These are phyloP conservation scores for Sporodiniella umbellata DNA, from an alignment of 371 early-diverging fungal genomes.

Conservation along the genomic window DNA sequence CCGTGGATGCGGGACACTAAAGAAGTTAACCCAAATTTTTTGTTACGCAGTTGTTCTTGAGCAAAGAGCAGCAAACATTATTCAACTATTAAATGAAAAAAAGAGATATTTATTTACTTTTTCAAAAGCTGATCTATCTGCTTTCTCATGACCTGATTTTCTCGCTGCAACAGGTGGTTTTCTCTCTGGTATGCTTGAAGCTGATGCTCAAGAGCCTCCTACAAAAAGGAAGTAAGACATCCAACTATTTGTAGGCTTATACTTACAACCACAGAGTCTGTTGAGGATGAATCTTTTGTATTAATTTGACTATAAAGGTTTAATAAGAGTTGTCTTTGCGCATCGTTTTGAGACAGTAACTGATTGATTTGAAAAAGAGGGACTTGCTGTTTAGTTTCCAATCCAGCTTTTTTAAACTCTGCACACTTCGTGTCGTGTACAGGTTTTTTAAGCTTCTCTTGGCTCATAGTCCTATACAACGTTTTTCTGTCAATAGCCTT, in stretches of 20 bases:
- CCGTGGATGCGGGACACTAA: constrained; percentile 49
- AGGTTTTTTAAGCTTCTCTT: constrained; percentile 14
- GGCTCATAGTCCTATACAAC: constrained; percentile 19
- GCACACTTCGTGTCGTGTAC: constrained; percentile 2
- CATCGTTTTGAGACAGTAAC: constrained; percentile 31
- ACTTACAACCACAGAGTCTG: too few relatives aligned
- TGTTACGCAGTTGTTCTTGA: constrained; percentile 9
- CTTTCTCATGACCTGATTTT: constrained; percentile 50
- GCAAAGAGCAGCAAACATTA: neutral
- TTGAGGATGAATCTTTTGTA: neutral
- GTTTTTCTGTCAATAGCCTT: constrained; percentile 2
- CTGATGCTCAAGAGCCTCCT: constrained; percentile 40
- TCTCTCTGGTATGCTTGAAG: constrained; percentile 44
- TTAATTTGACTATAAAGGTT: constrained; percentile 15
- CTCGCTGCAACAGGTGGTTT: constrained; percentile 48
- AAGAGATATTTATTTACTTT: neutral
- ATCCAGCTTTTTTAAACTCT: constrained; percentile 28
- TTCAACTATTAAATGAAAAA: constrained; percentile 9
- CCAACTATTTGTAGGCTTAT: too few relatives aligned
- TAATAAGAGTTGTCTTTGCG: constrained; percentile 27
- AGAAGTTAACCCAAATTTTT: constrained; percentile 49
- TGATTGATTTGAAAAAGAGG: constrained; percentile 27
- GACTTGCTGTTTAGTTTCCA: constrained; percentile 18
- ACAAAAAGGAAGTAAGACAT: neutral
- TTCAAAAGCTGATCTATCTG: constrained; percentile 39